Conservation (phyloP, 352 stramenopile genomes). For the Albugo candida region DNA sequence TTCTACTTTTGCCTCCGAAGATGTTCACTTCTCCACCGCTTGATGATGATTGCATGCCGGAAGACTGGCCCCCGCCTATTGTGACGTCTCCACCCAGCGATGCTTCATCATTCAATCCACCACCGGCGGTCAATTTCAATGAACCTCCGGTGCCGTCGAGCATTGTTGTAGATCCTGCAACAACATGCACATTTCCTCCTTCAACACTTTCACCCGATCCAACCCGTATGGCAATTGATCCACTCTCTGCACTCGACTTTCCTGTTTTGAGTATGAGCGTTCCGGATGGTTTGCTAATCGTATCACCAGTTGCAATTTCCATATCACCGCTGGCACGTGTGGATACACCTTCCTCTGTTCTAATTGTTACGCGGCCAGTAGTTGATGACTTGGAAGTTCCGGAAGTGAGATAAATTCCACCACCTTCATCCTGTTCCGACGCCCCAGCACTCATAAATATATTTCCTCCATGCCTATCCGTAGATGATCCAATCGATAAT, state of each 20-base stretch:
- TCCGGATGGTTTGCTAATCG: background rate
- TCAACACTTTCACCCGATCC: constrained; percentile 12
- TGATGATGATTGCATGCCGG: constrained; percentile 10
- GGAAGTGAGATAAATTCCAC: constrained; percentile 21
- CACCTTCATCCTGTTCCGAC: constrained; percentile 18
- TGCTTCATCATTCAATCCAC: constrained; percentile 11
- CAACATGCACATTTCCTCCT: constrained; percentile 12
- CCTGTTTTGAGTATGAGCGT: background rate
- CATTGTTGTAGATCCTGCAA: constrained; percentile 14
- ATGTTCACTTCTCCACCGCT: constrained; percentile 19
- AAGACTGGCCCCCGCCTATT: constrained; percentile 20
- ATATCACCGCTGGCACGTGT: constrained; percentile 1
- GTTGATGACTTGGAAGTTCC: constrained; percentile 16
- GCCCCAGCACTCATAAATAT: constrained; percentile 17
- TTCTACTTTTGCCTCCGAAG: constrained; percentile 20
- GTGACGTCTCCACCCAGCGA: constrained; percentile 24
- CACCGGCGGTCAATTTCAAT: constrained; percentile 10
- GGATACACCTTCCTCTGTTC: background rate
- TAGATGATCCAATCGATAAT: constrained; percentile 17
- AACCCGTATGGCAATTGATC: constrained; percentile 6
- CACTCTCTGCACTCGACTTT: background rate
- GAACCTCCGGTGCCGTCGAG: constrained; percentile 11
- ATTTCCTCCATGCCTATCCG: constrained; percentile 13
- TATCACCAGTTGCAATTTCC: constrained; percentile 2
- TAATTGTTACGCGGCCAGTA: constrained; percentile 20